phyloP scores from a whole-genome alignment of 108 stramenopile species.

The Pelagomonas calceolata region DNA sequence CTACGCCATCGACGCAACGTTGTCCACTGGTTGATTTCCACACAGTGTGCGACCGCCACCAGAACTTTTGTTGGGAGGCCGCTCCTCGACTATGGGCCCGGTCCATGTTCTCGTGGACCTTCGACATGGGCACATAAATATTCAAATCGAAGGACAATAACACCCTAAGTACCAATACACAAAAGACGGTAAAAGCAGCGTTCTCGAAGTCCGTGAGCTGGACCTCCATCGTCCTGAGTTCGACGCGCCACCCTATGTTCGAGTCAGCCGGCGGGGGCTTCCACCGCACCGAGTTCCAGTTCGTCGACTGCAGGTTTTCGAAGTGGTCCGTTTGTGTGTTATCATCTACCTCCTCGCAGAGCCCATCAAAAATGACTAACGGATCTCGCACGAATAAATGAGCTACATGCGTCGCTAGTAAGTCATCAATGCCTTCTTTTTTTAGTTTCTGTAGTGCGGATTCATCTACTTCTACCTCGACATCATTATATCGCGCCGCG shows the following conservation, averaged over 20 bases:
- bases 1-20: too few species aligned
- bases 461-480: background rate
- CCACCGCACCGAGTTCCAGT: constrained; percentile 98
- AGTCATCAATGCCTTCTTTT: constrained; percentile 73
- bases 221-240: constrained; percentile 96
- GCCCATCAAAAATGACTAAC: constrained; percentile 85
- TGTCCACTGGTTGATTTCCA: too few species aligned
- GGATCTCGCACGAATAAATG: constrained; percentile 95
- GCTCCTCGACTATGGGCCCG: constrained; percentile 82
- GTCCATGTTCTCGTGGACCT: constrained; percentile 97
- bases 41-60: constrained; percentile 85
- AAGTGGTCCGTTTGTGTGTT: constrained; percentile 85
- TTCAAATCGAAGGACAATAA: constrained; percentile 95
- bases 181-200: constrained; percentile 91
- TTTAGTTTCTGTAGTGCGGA: constrained; percentile 30
- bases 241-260: constrained; percentile 94
- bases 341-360: constrained; percentile 85
- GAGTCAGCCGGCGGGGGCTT: constrained; percentile 86
- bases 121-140: constrained; percentile 85
- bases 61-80: constrained; percentile 72
- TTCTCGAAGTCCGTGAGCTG: constrained; percentile 98
- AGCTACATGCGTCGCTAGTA: constrained; percentile 83
- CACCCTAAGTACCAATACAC: constrained; percentile 78
- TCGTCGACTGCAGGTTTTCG: constrained; percentile 96
- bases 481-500: background rate